Evolutionary conservation across 768 basidiomycete species (phyloP), one percentile per base, ranked within the genome.

Genomic region (Xerocomellus amylosporus): DNA sequence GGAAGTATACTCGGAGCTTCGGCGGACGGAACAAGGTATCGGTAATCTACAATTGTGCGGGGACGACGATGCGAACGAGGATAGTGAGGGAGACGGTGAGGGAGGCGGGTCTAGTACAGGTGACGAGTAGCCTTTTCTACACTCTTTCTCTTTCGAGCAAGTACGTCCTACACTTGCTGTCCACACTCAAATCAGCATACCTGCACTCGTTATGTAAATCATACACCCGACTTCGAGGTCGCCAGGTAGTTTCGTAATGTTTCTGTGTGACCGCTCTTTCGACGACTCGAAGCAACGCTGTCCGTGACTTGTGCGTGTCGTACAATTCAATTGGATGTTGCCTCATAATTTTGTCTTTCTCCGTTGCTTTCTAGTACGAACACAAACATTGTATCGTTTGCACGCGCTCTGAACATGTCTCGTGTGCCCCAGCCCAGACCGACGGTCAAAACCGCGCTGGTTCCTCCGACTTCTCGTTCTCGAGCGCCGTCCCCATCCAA

Each of bases 351-450:
- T 36, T 10, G 24, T 44, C 8, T 22, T 34, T 33, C 19, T 40
- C 10, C 28, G 19, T 53, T 4, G 49, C n/a, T 46, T 43, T 40
- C 56, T 19, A 48, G 46, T 48, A 48, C 50, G 48, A 51, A 53
- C 59, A 46, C 34, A 42, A 47, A 14, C 22, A 31, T 51, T 42
- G 44, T 34, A 37, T 39, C 28, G 17, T 39, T 45, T 44, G 13
- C 34, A 44, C 30, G 31, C 30, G 5, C 20, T 37, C 49, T 39
- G 34, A 56, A 28, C 37, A 77, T 78, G 76, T 76, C 76, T 54
- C 76, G 76, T 36, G 59, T 75, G 22, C 74, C 75, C n/a, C 72
- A 71, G 51, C 68, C 71, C 26, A 67, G 71, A 56, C 64, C 69
- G 44, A 61, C 73, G 0, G 56, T 62, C 43, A 74, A 61, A 46